Evolutionary conservation across 768 basidiomycete genomes (phyloP).

Genomic region (Boletus vermiculosoides): DNA sequence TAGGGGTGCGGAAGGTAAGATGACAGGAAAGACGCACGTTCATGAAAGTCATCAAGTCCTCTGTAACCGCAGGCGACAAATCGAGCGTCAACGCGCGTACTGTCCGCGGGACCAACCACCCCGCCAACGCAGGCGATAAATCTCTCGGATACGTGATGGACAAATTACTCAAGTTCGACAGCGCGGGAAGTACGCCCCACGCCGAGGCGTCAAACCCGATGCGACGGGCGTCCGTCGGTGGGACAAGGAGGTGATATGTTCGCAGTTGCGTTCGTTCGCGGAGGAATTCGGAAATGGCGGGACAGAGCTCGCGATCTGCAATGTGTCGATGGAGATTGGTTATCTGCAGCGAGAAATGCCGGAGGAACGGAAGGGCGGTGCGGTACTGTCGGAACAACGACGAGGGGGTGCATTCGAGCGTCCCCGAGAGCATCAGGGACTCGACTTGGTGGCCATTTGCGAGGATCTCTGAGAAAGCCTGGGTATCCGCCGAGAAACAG

Average conservation of each 20-base stretch:
- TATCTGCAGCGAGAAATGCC: conserved; percentile 59
- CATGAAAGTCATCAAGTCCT: conserved; percentile 44
- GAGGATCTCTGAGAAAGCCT: conserved; percentile 59
- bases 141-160: conserved; percentile 65
- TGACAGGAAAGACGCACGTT: conserved; percentile 29
- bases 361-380: conserved; percentile 57
- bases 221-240: conserved; percentile 43
- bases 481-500: conserved; percentile 47
- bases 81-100: conserved; percentile 51
- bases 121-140: conserved; percentile 58
- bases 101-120: conserved; percentile 63
- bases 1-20: no score
- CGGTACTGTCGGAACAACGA: conserved; percentile 46
- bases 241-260: conserved; percentile 51
- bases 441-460: conserved; percentile 62
- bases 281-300: conserved; percentile 65
- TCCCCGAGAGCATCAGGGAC: conserved; percentile 52
- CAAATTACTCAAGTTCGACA: conserved; percentile 51
- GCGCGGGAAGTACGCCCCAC: conserved; percentile 67
- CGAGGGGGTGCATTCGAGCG: conserved; percentile 51
- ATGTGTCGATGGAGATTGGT: conserved; percentile 42
- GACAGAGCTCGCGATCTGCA: conserved; percentile 62
- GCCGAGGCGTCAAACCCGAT: conserved; percentile 68
- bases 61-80: conserved; percentile 31
- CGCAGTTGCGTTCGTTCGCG: conserved; percentile 51